Evolutionary conservation across 257 asterid genomes (phyloP), one percentile per base, ranked within the genome.

Genomic region (Gentiana straminea): DNA sequence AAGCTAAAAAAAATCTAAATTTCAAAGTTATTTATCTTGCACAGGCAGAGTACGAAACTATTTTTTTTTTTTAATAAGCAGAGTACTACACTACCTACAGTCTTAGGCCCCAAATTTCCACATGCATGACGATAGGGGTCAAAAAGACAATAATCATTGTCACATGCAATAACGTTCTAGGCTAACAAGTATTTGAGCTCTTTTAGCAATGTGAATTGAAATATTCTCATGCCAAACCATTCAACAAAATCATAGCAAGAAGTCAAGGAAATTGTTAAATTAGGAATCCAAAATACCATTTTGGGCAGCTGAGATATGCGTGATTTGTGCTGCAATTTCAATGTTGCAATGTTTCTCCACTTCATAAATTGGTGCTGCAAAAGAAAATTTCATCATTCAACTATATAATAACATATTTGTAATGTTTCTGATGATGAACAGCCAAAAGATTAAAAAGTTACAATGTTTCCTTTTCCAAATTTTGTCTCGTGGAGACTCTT

Each of bases 341-440:
- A 85, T 80, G 71, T 88, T 92, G 80, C 99, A 92, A 64, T 80
- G 99, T 72, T 88, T 92, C 85, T 85, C 95, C 94, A 88, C 81
- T 69, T 92, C 95, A 68, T 83, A 84, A 58, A 92, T 74, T 57
- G 94, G 94, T 64, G 99, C 97, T 87, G 92, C 79, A 75, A 64
- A 49, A 55, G 71, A 54, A 75, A 49, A 50, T 60, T 51, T 54
- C 44, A 39, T 54, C 13, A 60, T 61, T 60, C 70, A 67, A 63
- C 57, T 73, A 52, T 66, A 70, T 64, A 24, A 52, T 45, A 60
- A 43, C 64, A 71, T 63, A 47, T 33, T 54, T 13, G 61, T 12
- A 39, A 64, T 51, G 60, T 41, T 65, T 65, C 48, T 61, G 49
- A 35, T 43, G 44, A 60, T 55, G 71, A 56, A 13, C 60, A 37